These are phyloP conservation scores for Stephanocyclus meneghinianus DNA, from an alignment of 352 stramenopile genomes.

Conservation along the genomic window DNA sequence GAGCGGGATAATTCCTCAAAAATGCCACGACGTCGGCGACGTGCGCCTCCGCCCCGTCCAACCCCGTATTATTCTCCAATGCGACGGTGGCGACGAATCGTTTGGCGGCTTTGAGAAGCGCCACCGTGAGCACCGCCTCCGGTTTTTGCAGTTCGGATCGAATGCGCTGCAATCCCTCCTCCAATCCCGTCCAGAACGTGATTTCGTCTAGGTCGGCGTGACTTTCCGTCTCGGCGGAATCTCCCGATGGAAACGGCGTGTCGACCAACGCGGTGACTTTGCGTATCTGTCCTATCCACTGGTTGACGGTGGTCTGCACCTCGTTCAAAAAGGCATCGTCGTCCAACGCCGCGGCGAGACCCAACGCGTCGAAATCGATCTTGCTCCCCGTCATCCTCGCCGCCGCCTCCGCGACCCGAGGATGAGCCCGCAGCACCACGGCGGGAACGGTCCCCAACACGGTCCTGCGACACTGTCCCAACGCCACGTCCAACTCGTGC, in stretches of 20 bases:
- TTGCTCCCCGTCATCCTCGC: conserved; percentile 27
- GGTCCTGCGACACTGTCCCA: conserved; percentile 63
- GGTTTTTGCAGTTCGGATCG: conserved; percentile 65
- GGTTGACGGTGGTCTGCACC: conserved; percentile 71
- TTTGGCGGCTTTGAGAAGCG: conserved; percentile 72
- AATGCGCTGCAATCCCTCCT: conserved; percentile 62
- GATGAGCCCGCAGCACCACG: conserved; percentile 57
- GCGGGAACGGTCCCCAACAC: conserved; percentile 60
- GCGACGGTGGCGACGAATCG: conserved; percentile 79
- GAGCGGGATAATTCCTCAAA: conserved; percentile 68
- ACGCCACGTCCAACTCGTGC: conserved; percentile 71
- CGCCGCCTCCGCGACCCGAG: conserved; percentile 39
- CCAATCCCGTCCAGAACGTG: conserved; percentile 71
- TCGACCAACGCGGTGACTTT: conserved; percentile 72
- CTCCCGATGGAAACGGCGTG: conserved; percentile 68
- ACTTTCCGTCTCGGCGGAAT: conserved; percentile 49
- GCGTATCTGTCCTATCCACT: conserved; percentile 80
- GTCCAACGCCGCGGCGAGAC: conserved; percentile 39
- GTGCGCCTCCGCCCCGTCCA: conserved; percentile 64
- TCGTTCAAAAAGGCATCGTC: conserved; percentile 81
- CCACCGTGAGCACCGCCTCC: conserved; percentile 61
- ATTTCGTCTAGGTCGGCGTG: conserved; percentile 79
- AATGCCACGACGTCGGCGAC: conserved; percentile 70
- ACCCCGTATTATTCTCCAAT: conserved; percentile 80
- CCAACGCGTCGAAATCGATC: conserved; percentile 65